Conservation (phyloP, 1,284 basidiomycete genomes). For the Trichosporon sp. region DNA sequence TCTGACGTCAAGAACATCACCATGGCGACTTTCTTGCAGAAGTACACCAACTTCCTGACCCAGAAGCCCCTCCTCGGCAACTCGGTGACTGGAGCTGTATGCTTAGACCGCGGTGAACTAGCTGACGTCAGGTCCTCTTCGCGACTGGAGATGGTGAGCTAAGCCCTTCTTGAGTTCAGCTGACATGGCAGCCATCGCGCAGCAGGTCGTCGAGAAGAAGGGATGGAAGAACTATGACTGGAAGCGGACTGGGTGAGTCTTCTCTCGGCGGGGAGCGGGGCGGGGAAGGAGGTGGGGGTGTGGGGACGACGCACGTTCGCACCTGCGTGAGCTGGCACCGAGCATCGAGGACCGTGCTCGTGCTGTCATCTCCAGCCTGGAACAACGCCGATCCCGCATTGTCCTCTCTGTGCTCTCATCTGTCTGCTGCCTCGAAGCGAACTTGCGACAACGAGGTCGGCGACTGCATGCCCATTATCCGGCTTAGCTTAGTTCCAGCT, state of each 20-base stretch:
- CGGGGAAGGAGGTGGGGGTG: too few species aligned
- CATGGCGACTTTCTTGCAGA: constrained; percentile 1
- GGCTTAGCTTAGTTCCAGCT: too few species aligned
- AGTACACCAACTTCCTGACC: background rate
- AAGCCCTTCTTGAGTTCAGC: background rate
- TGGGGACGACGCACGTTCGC: background rate
- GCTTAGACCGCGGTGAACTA: background rate
- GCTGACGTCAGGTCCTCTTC: constrained; percentile 52
- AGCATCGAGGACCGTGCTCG: too few species aligned
- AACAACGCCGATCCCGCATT: background rate
- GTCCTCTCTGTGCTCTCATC: too few species aligned
- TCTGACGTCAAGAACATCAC: background rate
- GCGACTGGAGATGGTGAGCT: constrained; percentile 57
- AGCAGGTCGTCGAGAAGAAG: constrained; percentile 60
- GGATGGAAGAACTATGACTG: constrained; percentile 54
- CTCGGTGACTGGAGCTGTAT: constrained; percentile 4
- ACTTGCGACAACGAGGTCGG: too few species aligned
- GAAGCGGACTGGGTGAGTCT: constrained; percentile 55
- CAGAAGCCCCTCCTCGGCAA: constrained; percentile 14
- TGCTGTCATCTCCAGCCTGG: too few species aligned
- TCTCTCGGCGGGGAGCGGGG: background rate
- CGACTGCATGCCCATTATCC: too few species aligned
- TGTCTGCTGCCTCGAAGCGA: too few species aligned
- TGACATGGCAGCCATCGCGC: constrained; percentile 55
- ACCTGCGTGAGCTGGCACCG: background rate